These are phyloP conservation scores for Podospora pseudocomata DNA, from an alignment of 495 filamentous ascomycete genomes.

Conservation along the genomic window DNA sequence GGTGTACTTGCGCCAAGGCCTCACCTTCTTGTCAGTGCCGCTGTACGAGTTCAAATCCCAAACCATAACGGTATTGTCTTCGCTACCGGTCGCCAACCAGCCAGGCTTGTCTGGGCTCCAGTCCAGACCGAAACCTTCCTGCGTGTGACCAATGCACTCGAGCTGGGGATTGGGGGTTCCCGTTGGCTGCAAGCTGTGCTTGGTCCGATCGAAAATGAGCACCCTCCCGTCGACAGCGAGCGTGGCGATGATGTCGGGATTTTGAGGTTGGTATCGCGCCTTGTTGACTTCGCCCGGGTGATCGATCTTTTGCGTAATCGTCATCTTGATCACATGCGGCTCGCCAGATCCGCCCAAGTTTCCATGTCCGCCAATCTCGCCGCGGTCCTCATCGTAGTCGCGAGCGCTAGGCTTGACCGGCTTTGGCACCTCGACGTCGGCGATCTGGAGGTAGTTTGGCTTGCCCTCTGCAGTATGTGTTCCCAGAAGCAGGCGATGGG, in stretches of 20 bases:
- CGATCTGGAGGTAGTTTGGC: conserved; percentile 92
- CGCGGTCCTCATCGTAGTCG: conserved; percentile 86
- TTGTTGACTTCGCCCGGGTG: conserved; percentile 98
- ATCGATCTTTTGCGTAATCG: conserved; percentile 90
- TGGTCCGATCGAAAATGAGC: conserved; percentile 92
- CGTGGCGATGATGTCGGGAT: conserved; percentile 94
- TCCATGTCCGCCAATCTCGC: conserved; percentile 91
- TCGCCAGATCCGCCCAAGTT: conserved; percentile 52
- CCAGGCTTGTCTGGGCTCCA: conserved; percentile 87
- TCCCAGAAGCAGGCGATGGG: conserved; percentile 86
- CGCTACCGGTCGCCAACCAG: conserved; percentile 80
- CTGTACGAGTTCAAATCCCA: conserved; percentile 79
- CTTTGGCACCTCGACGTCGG: conserved; percentile 86
- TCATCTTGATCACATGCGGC: conserved; percentile 69
- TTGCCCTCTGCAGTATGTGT: conserved; percentile 88
- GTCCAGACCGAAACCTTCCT: conserved; percentile 89
- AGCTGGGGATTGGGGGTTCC: conserved; percentile 74
- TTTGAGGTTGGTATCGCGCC: conserved; percentile 94
- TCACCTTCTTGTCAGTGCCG: conserved; percentile 61
- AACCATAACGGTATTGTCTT: conserved; percentile 83
- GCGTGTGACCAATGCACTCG: conserved; percentile 77
- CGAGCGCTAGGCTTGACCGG: conserved; percentile 62
- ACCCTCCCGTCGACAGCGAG: conserved; percentile 84
- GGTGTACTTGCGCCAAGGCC: conserved; percentile 69
- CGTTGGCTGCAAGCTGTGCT: conserved; percentile 72